These are phyloP conservation scores for Cornus kousa DNA, from an alignment of 148 eudicot species.

Conservation along the genomic window DNA sequence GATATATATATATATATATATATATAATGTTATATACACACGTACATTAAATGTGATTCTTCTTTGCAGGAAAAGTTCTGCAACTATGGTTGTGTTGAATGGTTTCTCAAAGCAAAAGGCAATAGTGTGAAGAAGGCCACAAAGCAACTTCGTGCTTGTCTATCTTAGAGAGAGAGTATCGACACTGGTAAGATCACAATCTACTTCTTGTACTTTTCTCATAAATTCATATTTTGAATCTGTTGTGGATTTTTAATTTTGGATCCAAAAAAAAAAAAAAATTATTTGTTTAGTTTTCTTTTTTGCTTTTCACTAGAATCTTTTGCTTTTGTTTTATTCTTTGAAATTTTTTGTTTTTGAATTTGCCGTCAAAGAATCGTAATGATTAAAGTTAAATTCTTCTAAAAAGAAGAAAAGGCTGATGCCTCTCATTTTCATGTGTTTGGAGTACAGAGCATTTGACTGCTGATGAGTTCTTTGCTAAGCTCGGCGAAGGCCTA, in stretches of 20 bases:
- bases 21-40: neutral
- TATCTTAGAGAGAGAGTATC: constrained; percentile 76
- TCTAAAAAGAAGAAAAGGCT: constrained; percentile 1
- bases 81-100: constrained; percentile 73
- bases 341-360: no score
- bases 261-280: no score
- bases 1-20: neutral
- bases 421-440: constrained; percentile 6
- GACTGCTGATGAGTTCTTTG: no score
- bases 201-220: neutral
- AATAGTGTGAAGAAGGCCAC: constrained; percentile 87
- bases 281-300: no score
- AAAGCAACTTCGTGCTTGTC: constrained; percentile 69
- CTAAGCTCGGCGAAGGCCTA: constrained; percentile 82
- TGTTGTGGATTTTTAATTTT: neutral
- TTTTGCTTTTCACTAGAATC: no score
- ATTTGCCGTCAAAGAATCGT: no score
- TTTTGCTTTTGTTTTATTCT: no score
- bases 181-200: constrained; percentile 49
- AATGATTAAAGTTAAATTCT: no score
- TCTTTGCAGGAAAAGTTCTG: constrained; percentile 80
- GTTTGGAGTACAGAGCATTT: constrained; percentile 39
- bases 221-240: neutral
- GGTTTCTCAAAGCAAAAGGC: constrained; percentile 78
- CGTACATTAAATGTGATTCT: neutral